Evolutionary conservation across 139 green algal genomes (phyloP).

Genomic region (Chloropicon primus): DNA sequence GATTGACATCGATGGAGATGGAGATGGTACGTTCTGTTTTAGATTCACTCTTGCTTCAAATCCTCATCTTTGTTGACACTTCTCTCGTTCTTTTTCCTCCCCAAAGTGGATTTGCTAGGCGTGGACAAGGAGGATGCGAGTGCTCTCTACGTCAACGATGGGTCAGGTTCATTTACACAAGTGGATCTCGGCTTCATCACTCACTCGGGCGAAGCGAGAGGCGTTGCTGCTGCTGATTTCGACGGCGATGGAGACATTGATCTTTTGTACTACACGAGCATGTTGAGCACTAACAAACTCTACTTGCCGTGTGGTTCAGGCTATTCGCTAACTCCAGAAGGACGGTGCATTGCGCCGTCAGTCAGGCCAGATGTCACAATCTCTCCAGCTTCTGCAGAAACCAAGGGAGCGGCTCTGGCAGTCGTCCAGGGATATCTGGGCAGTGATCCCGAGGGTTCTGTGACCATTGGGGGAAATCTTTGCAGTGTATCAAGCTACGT

Average conservation of each 20-base stretch:
- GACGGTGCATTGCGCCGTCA: neutral
- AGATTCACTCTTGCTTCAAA: too few species aligned
- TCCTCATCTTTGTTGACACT: too few species aligned
- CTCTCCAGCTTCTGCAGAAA: neutral
- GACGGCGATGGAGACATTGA: neutral
- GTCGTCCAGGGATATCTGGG: neutral
- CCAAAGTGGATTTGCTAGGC: too few species aligned
- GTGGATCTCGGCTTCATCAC: neutral
- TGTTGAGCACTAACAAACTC: neutral
- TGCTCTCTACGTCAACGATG: neutral
- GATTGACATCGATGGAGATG: too few species aligned
- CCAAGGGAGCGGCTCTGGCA: neutral
- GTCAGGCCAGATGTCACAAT: neutral
- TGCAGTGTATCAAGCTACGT: neutral
- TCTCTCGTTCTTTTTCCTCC: too few species aligned
- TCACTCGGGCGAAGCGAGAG: neutral
- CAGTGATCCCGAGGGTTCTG: neutral
- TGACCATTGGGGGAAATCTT: neutral
- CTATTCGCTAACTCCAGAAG: neutral
- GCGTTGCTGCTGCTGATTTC: neutral
- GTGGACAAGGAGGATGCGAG: too few species aligned
- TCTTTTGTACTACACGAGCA: neutral
- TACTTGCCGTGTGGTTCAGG: neutral
- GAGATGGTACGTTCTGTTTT: too few species aligned
- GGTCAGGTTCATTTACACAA: neutral